Evolutionary conservation across 768 basidiomycete genomes (phyloP).

Genomic region (Sarcodon aspratus): DNA sequence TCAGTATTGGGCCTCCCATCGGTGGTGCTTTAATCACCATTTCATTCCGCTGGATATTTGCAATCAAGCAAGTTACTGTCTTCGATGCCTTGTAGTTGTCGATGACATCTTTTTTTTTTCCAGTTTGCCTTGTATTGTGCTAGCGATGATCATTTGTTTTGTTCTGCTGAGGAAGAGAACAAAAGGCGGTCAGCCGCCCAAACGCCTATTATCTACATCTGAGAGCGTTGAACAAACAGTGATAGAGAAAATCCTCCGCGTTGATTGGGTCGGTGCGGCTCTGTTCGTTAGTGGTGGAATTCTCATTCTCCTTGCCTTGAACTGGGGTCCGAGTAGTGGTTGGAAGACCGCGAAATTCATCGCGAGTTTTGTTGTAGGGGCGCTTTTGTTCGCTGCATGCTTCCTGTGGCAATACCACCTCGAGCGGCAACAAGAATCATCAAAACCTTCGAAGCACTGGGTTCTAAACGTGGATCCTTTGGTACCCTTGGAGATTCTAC

Average conservation of each 20-base stretch:
- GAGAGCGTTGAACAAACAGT: slow-evolving; percentile 7
- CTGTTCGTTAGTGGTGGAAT: slow-evolving; percentile 33
- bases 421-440: slow-evolving; percentile 12
- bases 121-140: slow-evolving; percentile 27
- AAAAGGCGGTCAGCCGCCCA: slow-evolving; percentile 9
- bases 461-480: slow-evolving; percentile 25
- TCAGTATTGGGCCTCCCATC: slow-evolving; percentile 30
- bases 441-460: neutral
- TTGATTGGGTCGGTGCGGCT: slow-evolving; percentile 37
- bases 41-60: slow-evolving; percentile 43
- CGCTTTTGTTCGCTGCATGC: slow-evolving; percentile 26
- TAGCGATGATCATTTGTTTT: slow-evolving; percentile 27
- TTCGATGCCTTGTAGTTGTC: neutral
- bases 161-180: slow-evolving; percentile 26
- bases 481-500: slow-evolving; percentile 35
- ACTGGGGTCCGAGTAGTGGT: slow-evolving; percentile 32
- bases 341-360: slow-evolving; percentile 36
- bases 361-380: slow-evolving; percentile 33
- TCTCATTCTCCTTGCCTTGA: slow-evolving; percentile 36
- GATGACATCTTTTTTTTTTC: neutral
- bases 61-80: slow-evolving; percentile 31
- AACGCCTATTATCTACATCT: slow-evolving; percentile 1
- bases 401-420: slow-evolving; percentile 33
- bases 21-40: slow-evolving; percentile 28
- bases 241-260: slow-evolving; percentile 17